Evolutionary conservation across 2,329 filamentous ascomycete species (phyloP), one percentile per base, ranked within the genome.

Genomic region (Cladophialophora psammophila): DNA sequence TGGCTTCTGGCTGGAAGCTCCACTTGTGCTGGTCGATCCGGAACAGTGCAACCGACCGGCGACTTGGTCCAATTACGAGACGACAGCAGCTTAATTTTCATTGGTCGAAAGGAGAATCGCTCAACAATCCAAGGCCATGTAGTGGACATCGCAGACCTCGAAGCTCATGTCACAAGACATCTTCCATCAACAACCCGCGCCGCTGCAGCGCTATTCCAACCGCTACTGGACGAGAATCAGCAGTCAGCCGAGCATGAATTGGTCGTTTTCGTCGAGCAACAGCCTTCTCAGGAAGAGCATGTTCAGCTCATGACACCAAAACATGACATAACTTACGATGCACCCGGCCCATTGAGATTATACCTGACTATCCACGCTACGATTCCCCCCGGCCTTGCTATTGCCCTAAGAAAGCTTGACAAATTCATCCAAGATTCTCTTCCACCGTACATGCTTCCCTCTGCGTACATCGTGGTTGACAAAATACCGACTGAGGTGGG

Each of bases 401-500:
- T 72, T 5, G 74, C 75, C 9, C 68, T 83, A 5, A 36, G 18
- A 60, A 78, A 77, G 36, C 74, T 84, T 4, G 76, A 83, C 72
- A 80, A 79, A 62, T 78, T 72, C 35, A 76, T 82, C 20, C 76
- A 79, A 57, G 74, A 76, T 35, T 79, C 82, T 26, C 75, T 85
- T n/a, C 80, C 82, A 2, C 78, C 79, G 3, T 82, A 83, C 66
- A 81, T 84, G 79, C 74, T 83, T n/a, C 82, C 82, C 0, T 80
- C 76, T 45, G 74, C 76, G 0, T 84, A 83, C 63, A 68, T 84
- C 7, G 72, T 80, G 8, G 69, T 84, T 32, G 76, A 81, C 18
- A 59, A 32, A 32, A 42, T 59, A 20, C 56, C 56, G 13, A 45
- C 56, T 1, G 56, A 34, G 75, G 74, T 32, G 9, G 73, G 69